Evolutionary conservation across 805 yeast genomes (phyloP), one percentile per base, ranked within the genome.

Genomic region (Lachancea cidri): DNA sequence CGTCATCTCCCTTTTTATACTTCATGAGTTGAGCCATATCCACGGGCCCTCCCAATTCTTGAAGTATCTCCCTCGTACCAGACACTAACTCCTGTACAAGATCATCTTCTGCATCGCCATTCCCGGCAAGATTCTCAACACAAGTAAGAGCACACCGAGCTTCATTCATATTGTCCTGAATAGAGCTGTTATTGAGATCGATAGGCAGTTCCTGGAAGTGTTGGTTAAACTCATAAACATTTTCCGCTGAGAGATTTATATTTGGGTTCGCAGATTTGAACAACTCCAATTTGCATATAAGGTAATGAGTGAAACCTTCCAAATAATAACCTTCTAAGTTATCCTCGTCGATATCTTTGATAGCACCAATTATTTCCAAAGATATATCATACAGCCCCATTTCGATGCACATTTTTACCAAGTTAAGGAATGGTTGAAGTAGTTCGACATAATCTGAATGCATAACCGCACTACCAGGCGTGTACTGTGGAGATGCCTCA

Each of bases 301-400:
- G 64, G 47, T 78, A 69, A 54, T 81, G 72, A 0, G 93, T 79
- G 53, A 89, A 77, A 0, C 93, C 94, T 55, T 86, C 94, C 48
- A 88, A 66, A 59, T 93, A 93, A 56, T 76, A 83, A 30, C 82
- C 73, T 54, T 93, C 98, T 43, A 86, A 69, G 46, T 86, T 78
- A 52, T 80, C 82, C 53, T 91, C 97, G 64, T 91, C 88, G 35
- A 91, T 76, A 45, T 84, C 91, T 52, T 82, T 81, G 14, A 82
- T 71, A 18, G 73, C 72, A 14, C 73, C 65, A 9, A 87, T 71
- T n/a, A 87, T 79, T n/a, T 74, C 72, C 3, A 77, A 67, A 3
- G 85, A 85, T 14, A 72, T 53, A 29, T 85, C 95, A 54, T 78
- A 80, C 48, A 77, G 61, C 16, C 81, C 91, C 55, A 86, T 67